Evolutionary conservation across 176 grass and related monocot genomes (phyloP), one percentile per base, ranked within the genome.

Genomic region (Carex kokanica): DNA sequence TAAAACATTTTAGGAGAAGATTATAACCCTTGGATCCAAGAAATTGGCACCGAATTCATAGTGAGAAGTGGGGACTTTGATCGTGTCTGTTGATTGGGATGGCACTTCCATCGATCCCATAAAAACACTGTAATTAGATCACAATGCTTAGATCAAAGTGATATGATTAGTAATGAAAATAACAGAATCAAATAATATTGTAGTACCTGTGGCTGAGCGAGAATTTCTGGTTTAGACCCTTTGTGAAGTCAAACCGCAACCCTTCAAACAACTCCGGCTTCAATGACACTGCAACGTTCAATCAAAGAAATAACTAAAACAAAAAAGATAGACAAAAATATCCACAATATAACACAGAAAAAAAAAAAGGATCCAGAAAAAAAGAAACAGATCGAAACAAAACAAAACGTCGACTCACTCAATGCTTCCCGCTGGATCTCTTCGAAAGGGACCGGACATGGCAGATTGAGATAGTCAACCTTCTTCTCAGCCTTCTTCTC

Each of bases 21-120:
- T 80, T 78, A 80, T 61, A 97, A 99, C 93, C 93, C 94, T 88
- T 81, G 96, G 96, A 62, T 99, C 96, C 78, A 99, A 73, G 84
- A 99, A 99, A 84, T 99, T 99, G 79, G 93, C 93, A 83, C 96
- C 96, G 61, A 99, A 99, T 84, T 99, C 96, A 49, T 99, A 99
- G 57, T 99, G 93, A n/a, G 93, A 63, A 81, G 89, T 91, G 29
- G 93, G 96, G 38, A 99, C 88, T 93, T 99, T 99, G 62, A 99
- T 90, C 74, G 72, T 90, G 34, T 99, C 96, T 72, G 82, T 32
- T 59, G 83, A 90, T 74, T 99, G 93, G 17, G 93, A 88, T 0
- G 96, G 96, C 83, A 99, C 86, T 87, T 99, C 96, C 74, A 91
- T 83, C 7, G 96, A 95, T 55, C 93, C 91, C 96, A 99, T 95